Evolutionary conservation across 1,139 yeast species (phyloP).

Genomic region (Protomyces inouyei): DNA sequence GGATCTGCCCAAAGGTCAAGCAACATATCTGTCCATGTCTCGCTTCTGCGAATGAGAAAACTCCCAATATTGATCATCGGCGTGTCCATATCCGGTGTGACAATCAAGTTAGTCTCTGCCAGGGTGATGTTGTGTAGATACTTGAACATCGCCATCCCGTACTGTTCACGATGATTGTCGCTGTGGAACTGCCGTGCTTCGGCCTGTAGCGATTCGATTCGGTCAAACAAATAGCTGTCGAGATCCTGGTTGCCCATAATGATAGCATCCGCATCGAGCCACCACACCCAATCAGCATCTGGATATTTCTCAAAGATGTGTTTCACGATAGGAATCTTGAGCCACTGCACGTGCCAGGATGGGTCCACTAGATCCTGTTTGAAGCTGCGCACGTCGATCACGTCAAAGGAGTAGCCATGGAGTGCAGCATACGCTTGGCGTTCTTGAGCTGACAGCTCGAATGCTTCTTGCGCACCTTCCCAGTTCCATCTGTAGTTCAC

Average conservation of each 20-base stretch:
- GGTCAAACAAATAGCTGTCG: slow-evolving; percentile 38
- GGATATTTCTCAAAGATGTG: slow-evolving; percentile 34
- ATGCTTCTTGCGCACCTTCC: not conserved
- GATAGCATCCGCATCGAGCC: slow-evolving; percentile 36
- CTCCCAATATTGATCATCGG: slow-evolving; percentile 40
- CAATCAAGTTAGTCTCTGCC: slow-evolving; percentile 32
- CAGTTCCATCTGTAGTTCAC: not conserved
- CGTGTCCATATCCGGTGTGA: slow-evolving; percentile 36
- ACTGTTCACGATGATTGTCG: slow-evolving; percentile 10
- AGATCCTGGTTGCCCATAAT: slow-evolving; percentile 36
- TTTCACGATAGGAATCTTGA: slow-evolving; percentile 34
- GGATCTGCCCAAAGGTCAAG: slow-evolving; percentile 37
- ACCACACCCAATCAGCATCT: slow-evolving; percentile 37
- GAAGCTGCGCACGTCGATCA: slow-evolving; percentile 23
- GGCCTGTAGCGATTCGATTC: slow-evolving; percentile 35
- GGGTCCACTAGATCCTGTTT: not conserved
- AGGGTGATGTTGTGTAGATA: not conserved
- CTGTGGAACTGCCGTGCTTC: slow-evolving; percentile 18
- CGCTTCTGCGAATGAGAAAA: slow-evolving; percentile 37
- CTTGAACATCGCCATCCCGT: slow-evolving; percentile 1
- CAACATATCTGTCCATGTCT: slow-evolving; percentile 34
- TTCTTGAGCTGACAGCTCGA: not conserved
- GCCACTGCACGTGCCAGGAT: slow-evolving; percentile 32
- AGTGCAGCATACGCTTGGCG: not conserved
- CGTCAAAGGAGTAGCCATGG: slow-evolving; percentile 2